phyloP scores from a whole-genome alignment of 2,329 filamentous ascomycete genomes.

The Penicillium verrucosum region DNA sequence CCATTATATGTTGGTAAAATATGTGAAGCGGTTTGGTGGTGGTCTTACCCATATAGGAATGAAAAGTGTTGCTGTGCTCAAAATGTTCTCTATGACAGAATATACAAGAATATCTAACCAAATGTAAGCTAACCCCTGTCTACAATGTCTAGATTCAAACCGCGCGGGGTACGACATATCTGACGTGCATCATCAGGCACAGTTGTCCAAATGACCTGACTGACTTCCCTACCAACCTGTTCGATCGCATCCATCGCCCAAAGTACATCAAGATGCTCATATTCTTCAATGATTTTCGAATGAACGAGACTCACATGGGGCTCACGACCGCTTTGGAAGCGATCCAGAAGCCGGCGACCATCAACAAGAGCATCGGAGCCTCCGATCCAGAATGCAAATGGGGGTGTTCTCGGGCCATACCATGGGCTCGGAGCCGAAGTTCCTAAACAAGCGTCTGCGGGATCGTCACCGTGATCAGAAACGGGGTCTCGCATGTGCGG shows the following conservation, averaged over 20 bases:
- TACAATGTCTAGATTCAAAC: constrained; percentile 10
- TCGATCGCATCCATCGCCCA: constrained; percentile 90
- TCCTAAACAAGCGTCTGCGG: constrained; percentile 17
- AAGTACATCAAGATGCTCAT: constrained; percentile 91
- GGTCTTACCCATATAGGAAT: background rate
- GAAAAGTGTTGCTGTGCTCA: background rate
- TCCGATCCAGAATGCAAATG: constrained; percentile 83
- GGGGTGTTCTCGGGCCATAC: constrained; percentile 77
- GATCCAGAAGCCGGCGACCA: constrained; percentile 67
- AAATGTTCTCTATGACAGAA: background rate
- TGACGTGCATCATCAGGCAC: constrained; percentile 54
- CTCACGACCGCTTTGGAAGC: constrained; percentile 74
- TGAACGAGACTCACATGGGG: constrained; percentile 79
- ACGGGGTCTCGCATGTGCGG: constrained; percentile 17
- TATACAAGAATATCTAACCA: background rate
- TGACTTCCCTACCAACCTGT: constrained; percentile 75
- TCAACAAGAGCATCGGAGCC: constrained; percentile 83
- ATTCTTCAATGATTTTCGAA: constrained; percentile 75
- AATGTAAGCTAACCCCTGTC: background rate
- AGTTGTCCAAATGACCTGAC: constrained; percentile 81
- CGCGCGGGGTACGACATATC: constrained; percentile 62
- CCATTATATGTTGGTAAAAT: background rate
- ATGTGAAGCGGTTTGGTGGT: background rate
- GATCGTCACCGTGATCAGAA: constrained; percentile 16
- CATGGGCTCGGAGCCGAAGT: constrained; percentile 57